Evolutionary conservation across 345 rosid species (phyloP).

Genomic region (Dipteronia sinensis): DNA sequence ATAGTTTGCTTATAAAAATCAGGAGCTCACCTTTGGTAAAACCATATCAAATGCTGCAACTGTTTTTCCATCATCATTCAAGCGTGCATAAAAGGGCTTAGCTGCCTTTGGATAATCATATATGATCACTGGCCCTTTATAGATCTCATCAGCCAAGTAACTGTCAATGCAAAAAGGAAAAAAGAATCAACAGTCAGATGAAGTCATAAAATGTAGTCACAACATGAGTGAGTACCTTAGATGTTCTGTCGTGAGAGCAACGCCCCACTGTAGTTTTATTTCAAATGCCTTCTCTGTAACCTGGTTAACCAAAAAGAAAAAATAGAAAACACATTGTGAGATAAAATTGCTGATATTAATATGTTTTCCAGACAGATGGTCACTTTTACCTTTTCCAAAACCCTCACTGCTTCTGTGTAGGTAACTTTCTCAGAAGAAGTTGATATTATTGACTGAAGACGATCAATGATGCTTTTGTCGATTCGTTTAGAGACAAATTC

Average conservation of each 20-base stretch:
- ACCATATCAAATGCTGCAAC: slow-evolving; percentile 94
- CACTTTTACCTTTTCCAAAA: slow-evolving; percentile 53
- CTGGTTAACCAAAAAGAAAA: slow-evolving; percentile 31
- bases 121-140: slow-evolving; percentile 59
- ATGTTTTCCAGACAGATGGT: neutral
- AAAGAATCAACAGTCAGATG: neutral
- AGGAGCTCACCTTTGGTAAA: slow-evolving; percentile 64
- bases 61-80: slow-evolving; percentile 73
- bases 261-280: slow-evolving; percentile 62
- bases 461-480: slow-evolving; percentile 49
- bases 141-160: slow-evolving; percentile 68
- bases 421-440: slow-evolving; percentile 52
- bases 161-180: slow-evolving; percentile 39
- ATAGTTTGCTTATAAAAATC: neutral
- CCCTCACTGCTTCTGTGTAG: slow-evolving; percentile 60
- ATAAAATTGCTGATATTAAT: neutral
- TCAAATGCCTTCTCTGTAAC: slow-evolving; percentile 50
- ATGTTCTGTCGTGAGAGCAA: slow-evolving; percentile 67
- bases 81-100: slow-evolving; percentile 65
- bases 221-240: slow-evolving; percentile 56
- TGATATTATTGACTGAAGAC: slow-evolving; percentile 52
- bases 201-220: neutral
- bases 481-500: slow-evolving; percentile 60
- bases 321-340: neutral
- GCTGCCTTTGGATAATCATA: slow-evolving; percentile 64